Base-by-base conservation (phyloP, 2,329 filamentous ascomycete genomes). In the Botrytis tulipae region DNA sequence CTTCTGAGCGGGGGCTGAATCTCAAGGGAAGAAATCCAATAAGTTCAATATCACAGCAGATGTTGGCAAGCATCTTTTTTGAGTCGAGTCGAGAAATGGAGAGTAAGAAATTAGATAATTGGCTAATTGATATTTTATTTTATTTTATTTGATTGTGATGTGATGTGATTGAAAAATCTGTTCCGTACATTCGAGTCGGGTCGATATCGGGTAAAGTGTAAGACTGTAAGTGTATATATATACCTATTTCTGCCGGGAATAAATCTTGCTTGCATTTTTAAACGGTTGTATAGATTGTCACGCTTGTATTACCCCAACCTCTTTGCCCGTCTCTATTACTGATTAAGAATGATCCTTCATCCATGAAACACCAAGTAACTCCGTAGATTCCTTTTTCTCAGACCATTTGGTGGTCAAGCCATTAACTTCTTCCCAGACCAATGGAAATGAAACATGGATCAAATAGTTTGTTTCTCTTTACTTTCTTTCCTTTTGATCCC, bases 121-220 rank as follows among this genome's bases (percentile, higher is more conserved):
- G 60, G 60, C 60, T n/a, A 62, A 42, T 16, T 25, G 35, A 62
- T 22, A 54, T 40, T 40, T 40, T 40, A 40, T 37, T 37, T 37
- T 9, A 9, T 35, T 35, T 35, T 14, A 54, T 40, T 40, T 10
- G 10, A 40, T 68, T 57, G 46, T 68, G 65, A 54, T 44, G 60
- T 44, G 46, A 44, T 67, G 59, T 57, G 70, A 72, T 72, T 12
- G 22, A 40, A 66, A 35, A 66, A 54, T 20, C 20, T 29, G 32
- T 37, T 25, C 20, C 51, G 29, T 16, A 62, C 42, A 66, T 29
- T 32, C 16, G 40, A 57, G 9, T 42, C 66, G n/a, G 25, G 35
- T 22, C 29, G 46, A 35, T 32, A 10, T 37, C 68, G 40, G 59
- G 32, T 65, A 42, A 25, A 63, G 60, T n/a, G 25, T 9, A 37